Evolutionary conservation across 192 early-diverging fungal genomes (phyloP), one percentile per base, ranked within the genome.

Genomic region (Phlyctochytrium planicorne): DNA sequence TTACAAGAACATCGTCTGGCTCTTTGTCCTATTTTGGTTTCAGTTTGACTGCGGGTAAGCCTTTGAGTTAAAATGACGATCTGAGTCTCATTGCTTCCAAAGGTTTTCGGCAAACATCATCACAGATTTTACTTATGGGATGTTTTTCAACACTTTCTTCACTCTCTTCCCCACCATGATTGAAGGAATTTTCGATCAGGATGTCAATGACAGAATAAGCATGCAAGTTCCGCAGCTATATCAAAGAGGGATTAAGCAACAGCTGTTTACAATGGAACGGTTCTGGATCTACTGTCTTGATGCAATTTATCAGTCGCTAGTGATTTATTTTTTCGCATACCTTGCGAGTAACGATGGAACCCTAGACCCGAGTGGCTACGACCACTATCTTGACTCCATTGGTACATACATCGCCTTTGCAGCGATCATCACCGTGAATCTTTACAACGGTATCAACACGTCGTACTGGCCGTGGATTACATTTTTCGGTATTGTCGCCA

Each of bases 1-100:
- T 75, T 97, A 95, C 86, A 98, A 98, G 73, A 96, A 97, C 75
- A 87, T 96, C 0, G 83, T 96, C 27, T 95, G 92, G 92, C 86
- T 94, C 1, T 93, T 93, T 74, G 87, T 92, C 17, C 87, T 91
- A 0, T 91, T 98, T 62, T 97, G 94, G 94, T 94, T 84, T 83
- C 94, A 95, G 73, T 94, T 97, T 71, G 92, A 90, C 75, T 91
- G 88, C 78, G 90, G 89, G 86, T 93, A 66, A 66, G 2, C 16
- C 3, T 20, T 30, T 36, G 37, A 30, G 24, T 23, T 6, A 34
- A 65, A 6, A 14, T 0, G n/a, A n/a, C n/a, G n/a, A n/a, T n/a
- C n/a, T n/a, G n/a, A n/a, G n/a, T 4, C 32, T 59, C 14, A 50
- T 16, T 60, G 12, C 30, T 34, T 0, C 2, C 36, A 30, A 32